Evolutionary conservation across 1,284 basidiomycete species (phyloP), one percentile per base, ranked within the genome.

Genomic region (Mrakiaceae sp.): DNA sequence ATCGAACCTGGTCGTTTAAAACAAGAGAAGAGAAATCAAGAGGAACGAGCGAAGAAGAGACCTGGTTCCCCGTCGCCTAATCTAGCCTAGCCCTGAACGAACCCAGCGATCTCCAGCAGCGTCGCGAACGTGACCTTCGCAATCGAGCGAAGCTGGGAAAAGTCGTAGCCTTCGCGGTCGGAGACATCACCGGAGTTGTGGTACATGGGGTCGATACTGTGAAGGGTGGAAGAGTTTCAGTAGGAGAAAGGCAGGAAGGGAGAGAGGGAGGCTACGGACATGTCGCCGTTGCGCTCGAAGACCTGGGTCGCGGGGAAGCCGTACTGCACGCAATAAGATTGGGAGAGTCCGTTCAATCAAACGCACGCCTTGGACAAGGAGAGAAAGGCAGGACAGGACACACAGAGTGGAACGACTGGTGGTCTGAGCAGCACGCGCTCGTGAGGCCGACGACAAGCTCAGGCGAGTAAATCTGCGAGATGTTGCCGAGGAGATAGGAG

Each of bases 381-480:
- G 27, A 27, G 27, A 27, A 27, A 27, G 27, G 27, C 27, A 27
- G 27, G 2, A 64, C 43, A 44, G 40, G 7, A 39, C 52, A 40
- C n/a, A 49, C 14, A 49, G 48, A 12, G 42, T 40, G 27, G 46
- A 59, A 51, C 65, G 68, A 68, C 84, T 88, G 85, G 74, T 93
- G 89, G 71, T 92, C 90, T 69, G 88, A 90, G 77, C 90, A 94
- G 76, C 90, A 63, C n/a, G 60, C 53, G 2, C 81, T 70, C 0
- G 89, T 87, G 66, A 79, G 81, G n/a, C 90, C 90, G 47, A 93
- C 84, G 4, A 78, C 81, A 14, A 93, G 79, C 73, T 92, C 88
- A 27, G 89, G 90, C 67, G 86, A 86, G 74, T 93, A 93, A 58
- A 88, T 79, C 2, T 76, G 76, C 3, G 52, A 86, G 3, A 90